These are phyloP conservation scores for Trametes cinnabarina DNA, from an alignment of 768 basidiomycete species.

Conservation along the genomic window DNA sequence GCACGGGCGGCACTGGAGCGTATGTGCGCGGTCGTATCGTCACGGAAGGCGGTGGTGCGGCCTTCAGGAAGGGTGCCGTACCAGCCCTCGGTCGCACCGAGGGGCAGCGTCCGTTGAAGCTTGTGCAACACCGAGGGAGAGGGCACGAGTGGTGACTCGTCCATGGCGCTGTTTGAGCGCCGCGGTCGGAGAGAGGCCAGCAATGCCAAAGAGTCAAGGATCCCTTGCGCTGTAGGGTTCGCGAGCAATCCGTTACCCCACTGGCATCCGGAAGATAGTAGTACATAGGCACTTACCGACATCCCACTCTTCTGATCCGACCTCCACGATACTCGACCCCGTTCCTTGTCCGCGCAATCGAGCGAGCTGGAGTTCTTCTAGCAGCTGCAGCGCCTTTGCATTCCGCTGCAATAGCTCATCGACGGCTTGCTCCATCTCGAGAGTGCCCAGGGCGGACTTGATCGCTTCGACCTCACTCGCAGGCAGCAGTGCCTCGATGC, in stretches of 20 bases:
- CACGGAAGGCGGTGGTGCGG: conserved; percentile 60
- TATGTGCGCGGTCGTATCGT: conserved; percentile 73
- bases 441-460: conserved; percentile 56
- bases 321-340: conserved; percentile 46
- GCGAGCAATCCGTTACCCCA: background rate
- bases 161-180: conserved; percentile 38
- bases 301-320: conserved; percentile 81
- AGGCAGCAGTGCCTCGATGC: conserved; percentile 55
- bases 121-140: conserved; percentile 63
- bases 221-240: conserved; percentile 57
- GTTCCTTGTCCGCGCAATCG: conserved; percentile 50
- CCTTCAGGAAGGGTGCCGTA: conserved; percentile 65
- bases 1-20: conserved; percentile 35
- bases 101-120: conserved; percentile 67
- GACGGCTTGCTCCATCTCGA: conserved; percentile 68
- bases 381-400: conserved; percentile 55
- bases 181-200: conserved; percentile 74
- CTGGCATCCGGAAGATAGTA: conserved; percentile 6
- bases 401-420: conserved; percentile 68
- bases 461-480: conserved; percentile 54
- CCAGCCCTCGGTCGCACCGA: conserved; percentile 64
- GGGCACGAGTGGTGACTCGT: conserved; percentile 53
- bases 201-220: conserved; percentile 64
- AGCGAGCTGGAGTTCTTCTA: conserved; percentile 63
- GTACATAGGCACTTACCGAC: conserved; percentile 50